Evolutionary conservation across 495 filamentous ascomycete genomes (phyloP), one percentile per base, ranked within the genome.

Genomic region (Aspergillus sparsus): DNA sequence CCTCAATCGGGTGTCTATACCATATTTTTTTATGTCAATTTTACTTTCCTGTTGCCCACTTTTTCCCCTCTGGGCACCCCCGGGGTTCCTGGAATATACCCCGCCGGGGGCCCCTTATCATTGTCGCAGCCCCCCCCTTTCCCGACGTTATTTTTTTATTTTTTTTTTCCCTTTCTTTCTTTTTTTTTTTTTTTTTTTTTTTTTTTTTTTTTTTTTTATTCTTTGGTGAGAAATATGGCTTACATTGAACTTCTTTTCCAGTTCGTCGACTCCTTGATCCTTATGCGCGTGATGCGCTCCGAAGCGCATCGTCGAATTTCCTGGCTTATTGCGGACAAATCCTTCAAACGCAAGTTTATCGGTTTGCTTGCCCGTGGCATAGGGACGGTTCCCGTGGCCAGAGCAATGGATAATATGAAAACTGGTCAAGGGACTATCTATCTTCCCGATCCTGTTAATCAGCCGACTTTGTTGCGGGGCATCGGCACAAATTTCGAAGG

Each of bases 201-300:
- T 1, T 8, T 6, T 21, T 9, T 49, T 16, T 42, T 16, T 21
- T 1, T 39, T 7, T 15, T 31, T 42, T 5, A 3, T 16, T 35
- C 39, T 52, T 45, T 5, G 18, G 27, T 36, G 16, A 9, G 5
- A 15, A 3, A 18, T 6, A 45, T 45, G 39, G 53, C 57, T 58
- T 31, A 53, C 39, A n/a, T 15, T 16, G 36, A 6, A 35, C 27
- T 16, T 13, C 11, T 49, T 7, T 41, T 32, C 21, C 53, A 93
- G 87, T 99, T 99, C 65, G 91, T 98, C 64, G 94, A 99, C 66
- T 93, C 92, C 37, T 82, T 99, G 35, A 90, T 98, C 58, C 82
- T 99, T 27, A 94, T 95, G 84, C 91, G 93, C 49, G 89, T 90
- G 6, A 83, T 98, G 18, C 86, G 89, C 57, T 86, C 82, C 59